Evolutionary conservation across 2,329 filamentous ascomycete species (phyloP).

Genomic region (Alternaria postmessia): DNA sequence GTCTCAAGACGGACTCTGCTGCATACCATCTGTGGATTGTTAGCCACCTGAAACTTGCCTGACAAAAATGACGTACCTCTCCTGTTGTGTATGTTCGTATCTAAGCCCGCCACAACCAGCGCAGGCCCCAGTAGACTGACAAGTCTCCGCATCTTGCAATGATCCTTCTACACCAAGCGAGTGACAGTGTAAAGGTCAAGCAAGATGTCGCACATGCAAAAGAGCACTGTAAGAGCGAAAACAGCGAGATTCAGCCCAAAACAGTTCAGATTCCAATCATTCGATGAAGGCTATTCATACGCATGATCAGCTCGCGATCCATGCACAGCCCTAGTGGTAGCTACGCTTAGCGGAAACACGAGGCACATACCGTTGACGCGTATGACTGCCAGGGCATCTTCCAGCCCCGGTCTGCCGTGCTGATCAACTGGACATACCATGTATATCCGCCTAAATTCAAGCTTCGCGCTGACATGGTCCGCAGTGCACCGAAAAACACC

Average conservation of each 20-base stretch:
- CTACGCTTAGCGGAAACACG: slow-evolving; percentile 22
- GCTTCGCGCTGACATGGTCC: background rate
- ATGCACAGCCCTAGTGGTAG: slow-evolving; percentile 30
- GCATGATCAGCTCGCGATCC: slow-evolving; percentile 31
- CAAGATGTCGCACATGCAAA: slow-evolving; percentile 17
- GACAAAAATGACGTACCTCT: slow-evolving; percentile 28
- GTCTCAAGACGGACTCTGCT: background rate
- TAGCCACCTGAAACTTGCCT: slow-evolving; percentile 5
- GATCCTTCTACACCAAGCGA: slow-evolving; percentile 28
- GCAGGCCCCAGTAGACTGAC: slow-evolving; percentile 26
- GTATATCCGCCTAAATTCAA: slow-evolving; percentile 3
- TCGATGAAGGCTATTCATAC: slow-evolving; percentile 12
- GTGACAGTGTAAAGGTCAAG: slow-evolving; percentile 27
- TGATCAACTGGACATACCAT: slow-evolving; percentile 24
- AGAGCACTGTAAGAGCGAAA: slow-evolving; percentile 4
- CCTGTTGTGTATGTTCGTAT: slow-evolving; percentile 13
- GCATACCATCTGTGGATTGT: slow-evolving; percentile 31
- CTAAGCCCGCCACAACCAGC: slow-evolving; percentile 25
- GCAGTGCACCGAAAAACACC: background rate
- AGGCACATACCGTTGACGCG: slow-evolving; percentile 27
- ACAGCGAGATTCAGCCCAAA: slow-evolving; percentile 13
- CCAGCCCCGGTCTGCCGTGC: slow-evolving; percentile 31
- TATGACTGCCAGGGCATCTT: slow-evolving; percentile 13
- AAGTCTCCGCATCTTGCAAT: slow-evolving; percentile 33
- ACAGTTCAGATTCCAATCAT: slow-evolving; percentile 9